Evolutionary conservation across 2,329 filamentous ascomycete genomes (phyloP).

Genomic region (Trichoderma citrinoviride): DNA sequence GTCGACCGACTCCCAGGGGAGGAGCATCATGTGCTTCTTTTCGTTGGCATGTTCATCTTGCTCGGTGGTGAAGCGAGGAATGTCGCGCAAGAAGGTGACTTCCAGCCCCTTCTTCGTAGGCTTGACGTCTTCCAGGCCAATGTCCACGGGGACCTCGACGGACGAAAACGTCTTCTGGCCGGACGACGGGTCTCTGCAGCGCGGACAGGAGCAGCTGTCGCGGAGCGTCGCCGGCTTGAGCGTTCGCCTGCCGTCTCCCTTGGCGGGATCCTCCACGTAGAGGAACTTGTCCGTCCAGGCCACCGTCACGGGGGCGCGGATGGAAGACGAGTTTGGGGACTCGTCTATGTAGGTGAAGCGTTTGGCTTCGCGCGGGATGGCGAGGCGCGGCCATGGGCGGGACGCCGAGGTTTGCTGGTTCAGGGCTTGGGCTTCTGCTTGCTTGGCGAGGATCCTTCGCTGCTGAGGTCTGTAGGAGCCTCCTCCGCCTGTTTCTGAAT

Average conservation of each 20-base stretch:
- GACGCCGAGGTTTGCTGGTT: conserved; percentile 13
- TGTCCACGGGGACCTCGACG: conserved; percentile 38
- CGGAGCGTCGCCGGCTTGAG: conserved; percentile 42
- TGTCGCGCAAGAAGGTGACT: conserved; percentile 58
- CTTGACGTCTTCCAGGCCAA: conserved; percentile 34
- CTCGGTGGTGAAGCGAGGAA: conserved; percentile 30
- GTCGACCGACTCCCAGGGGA: conserved; percentile 40
- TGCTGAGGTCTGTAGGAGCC: neutral
- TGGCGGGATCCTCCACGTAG: conserved; percentile 31
- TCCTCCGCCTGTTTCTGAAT: neutral
- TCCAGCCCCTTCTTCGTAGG: conserved; percentile 44
- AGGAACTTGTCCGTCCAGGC: conserved; percentile 31
- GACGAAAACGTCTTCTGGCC: conserved; percentile 56
- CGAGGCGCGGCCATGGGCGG: conserved; percentile 23
- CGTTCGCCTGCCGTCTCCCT: conserved; percentile 25
- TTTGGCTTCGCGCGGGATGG: conserved; percentile 22
- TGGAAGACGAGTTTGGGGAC: neutral
- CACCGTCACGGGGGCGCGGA: conserved; percentile 26
- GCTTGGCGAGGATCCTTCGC: neutral
- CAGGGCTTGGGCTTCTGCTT: neutral
- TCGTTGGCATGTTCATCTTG: conserved; percentile 13
- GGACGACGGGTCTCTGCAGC: conserved; percentile 56
- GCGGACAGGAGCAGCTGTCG: conserved; percentile 52
- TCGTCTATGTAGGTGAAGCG: conserved; percentile 20
- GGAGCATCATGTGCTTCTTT: conserved; percentile 33